phyloP scores from a whole-genome alignment of 768 basidiomycete species.

The Suillus brevipes region DNA sequence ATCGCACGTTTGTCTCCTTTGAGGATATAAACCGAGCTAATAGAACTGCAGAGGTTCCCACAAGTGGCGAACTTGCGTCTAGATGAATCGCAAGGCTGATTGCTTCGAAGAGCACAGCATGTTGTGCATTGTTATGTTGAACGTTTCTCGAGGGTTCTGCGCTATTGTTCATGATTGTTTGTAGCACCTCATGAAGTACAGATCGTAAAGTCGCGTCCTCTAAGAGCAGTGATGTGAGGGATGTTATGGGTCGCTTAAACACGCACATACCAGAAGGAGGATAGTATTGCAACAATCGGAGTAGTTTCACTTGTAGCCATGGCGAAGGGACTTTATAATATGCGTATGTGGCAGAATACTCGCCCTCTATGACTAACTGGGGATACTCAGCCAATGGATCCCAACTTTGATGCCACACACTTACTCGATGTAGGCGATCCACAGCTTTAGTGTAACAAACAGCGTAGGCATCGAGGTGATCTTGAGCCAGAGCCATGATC shows the following conservation, averaged over 20 bases:
- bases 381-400: slow-evolving; percentile 13
- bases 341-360: slow-evolving; percentile 85
- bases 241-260: slow-evolving; percentile 5
- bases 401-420: slow-evolving; percentile 17
- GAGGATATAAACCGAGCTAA: slow-evolving; percentile 96
- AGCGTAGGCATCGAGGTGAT: slow-evolving; percentile 85
- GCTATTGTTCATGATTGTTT: slow-evolving; percentile 88
- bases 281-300: slow-evolving; percentile 93
- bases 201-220: slow-evolving; percentile 82
- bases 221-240: slow-evolving; percentile 31
- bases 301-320: slow-evolving; percentile 95
- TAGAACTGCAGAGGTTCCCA: slow-evolving; percentile 83
- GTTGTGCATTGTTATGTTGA: slow-evolving; percentile 98
- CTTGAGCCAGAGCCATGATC: slow-evolving; percentile 92
- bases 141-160: slow-evolving; percentile 92
- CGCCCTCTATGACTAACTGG: slow-evolving; percentile 88
- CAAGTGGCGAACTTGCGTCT: slow-evolving; percentile 87
- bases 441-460: slow-evolving; percentile 96
- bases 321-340: slow-evolving; percentile 98
- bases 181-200: slow-evolving; percentile 79
- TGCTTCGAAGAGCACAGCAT: slow-evolving; percentile 97
- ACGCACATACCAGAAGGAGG: slow-evolving; percentile 78
- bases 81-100: slow-evolving; percentile 96
- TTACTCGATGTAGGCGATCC: slow-evolving; percentile 79
- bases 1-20: slow-evolving; percentile 97